Conservation (phyloP, 805 yeast species). For the Candida koratica region DNA sequence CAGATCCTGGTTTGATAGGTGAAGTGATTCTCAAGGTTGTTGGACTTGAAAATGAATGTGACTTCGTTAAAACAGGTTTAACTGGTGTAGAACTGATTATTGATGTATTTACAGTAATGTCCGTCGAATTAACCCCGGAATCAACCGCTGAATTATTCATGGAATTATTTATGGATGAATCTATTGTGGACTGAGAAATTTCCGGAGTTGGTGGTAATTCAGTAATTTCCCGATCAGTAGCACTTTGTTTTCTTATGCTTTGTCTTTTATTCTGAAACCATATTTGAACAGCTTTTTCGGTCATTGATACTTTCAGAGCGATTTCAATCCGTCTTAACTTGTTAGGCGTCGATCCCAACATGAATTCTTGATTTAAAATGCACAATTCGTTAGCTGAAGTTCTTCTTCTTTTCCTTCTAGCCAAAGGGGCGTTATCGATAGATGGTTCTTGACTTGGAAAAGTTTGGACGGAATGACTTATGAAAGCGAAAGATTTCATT, state of each 20-base stretch:
- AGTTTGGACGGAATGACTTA: constrained; percentile 87
- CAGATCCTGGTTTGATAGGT: constrained; percentile 21
- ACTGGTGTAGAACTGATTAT: constrained; percentile 25
- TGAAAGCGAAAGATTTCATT: constrained; percentile 67
- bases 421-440: constrained; percentile 87
- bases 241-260: constrained; percentile 54
- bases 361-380: constrained; percentile 77
- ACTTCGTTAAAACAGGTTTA: constrained; percentile 19
- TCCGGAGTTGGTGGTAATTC: constrained; percentile 41
- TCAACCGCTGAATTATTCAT: constrained; percentile 8
- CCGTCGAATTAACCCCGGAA: constrained; percentile 8
- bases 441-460: constrained; percentile 78
- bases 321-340: constrained; percentile 70
- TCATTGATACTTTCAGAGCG: constrained; percentile 80
- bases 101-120: constrained; percentile 11
- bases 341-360: constrained; percentile 75
- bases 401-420: constrained; percentile 92
- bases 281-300: constrained; percentile 96
- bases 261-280: constrained; percentile 98
- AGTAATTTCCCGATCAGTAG: constrained; percentile 37
- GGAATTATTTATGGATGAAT: constrained; percentile 4
- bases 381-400: constrained; percentile 85
- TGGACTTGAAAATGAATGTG: constrained; percentile 23
- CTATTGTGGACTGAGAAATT: constrained; percentile 9
- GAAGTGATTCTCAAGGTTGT: constrained; percentile 12